Evolutionary conservation across 2,329 filamentous ascomycete genomes (phyloP).

Genomic region (Helminthosporium solani): DNA sequence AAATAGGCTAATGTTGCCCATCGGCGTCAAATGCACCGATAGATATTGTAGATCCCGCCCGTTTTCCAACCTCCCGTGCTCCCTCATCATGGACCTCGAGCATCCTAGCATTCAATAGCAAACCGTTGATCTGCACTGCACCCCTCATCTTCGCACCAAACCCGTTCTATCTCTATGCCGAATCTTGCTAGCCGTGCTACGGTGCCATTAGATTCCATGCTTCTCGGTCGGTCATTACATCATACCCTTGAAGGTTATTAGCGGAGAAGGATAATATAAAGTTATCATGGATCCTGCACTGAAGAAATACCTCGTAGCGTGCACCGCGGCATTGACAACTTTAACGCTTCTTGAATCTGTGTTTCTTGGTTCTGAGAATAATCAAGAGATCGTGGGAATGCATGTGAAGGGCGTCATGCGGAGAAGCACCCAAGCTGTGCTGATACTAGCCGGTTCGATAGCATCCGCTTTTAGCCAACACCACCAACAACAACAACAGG

Average conservation of each 20-base stretch:
- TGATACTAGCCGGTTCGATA: conserved; percentile 18
- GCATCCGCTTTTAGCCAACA: conserved; percentile 6
- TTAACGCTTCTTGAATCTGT: background rate
- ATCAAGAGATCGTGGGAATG: background rate
- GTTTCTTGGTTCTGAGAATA: background rate
- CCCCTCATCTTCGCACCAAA: background rate
- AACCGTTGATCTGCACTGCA: background rate
- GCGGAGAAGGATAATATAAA: background rate
- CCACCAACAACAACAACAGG: no score
- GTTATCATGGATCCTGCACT: background rate
- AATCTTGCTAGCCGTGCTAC: conserved; percentile 4
- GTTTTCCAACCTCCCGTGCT: no score
- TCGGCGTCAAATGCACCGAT: no score
- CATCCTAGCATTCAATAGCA: background rate
- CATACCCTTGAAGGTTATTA: background rate
- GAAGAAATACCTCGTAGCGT: conserved; percentile 4
- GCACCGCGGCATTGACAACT: background rate
- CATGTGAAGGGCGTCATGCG: conserved; percentile 9
- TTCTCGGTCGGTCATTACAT: conserved; percentile 2
- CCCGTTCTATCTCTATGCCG: conserved; percentile 1
- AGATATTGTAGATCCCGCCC: no score
- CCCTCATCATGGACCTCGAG: background rate
- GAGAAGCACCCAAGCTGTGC: conserved; percentile 16
- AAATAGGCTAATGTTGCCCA: no score
- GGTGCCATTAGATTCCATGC: conserved; percentile 3